phyloP scores from a whole-genome alignment of 2,329 filamentous ascomycete species.

The Diaporthe ampelina region DNA sequence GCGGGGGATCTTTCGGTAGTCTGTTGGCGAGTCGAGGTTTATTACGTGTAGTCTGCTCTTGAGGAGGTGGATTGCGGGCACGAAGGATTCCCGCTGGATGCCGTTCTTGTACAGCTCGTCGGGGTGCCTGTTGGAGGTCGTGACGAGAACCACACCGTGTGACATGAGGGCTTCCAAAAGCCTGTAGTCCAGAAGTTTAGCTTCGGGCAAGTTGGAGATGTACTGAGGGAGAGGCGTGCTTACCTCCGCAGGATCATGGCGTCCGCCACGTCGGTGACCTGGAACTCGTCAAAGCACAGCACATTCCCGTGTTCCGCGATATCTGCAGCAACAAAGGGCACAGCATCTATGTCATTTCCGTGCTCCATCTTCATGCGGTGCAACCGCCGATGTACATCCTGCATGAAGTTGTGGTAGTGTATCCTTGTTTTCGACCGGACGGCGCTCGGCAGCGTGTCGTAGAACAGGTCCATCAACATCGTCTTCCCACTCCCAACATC shows the following conservation, averaged over 20 bases:
- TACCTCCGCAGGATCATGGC: slow-evolving; percentile 94
- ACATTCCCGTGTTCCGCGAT: slow-evolving; percentile 89
- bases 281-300: slow-evolving; percentile 98
- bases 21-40: slow-evolving; percentile 93
- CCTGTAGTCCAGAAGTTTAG: slow-evolving; percentile 53
- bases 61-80: slow-evolving; percentile 94
- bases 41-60: slow-evolving; percentile 88
- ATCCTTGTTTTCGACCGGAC: slow-evolving; percentile 90
- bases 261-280: slow-evolving; percentile 97
- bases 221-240: neutral
- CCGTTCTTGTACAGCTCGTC: slow-evolving; percentile 98
- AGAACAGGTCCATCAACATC: slow-evolving; percentile 99
- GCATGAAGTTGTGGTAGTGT: slow-evolving; percentile 99
- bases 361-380: slow-evolving; percentile 91
- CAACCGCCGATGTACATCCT: slow-evolving; percentile 91
- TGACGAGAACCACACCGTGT: slow-evolving; percentile 95
- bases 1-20: slow-evolving; percentile 96
- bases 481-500: slow-evolving; percentile 99
- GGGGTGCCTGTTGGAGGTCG: slow-evolving; percentile 96
- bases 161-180: slow-evolving; percentile 93
- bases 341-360: slow-evolving; percentile 89
- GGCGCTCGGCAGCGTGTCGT: slow-evolving; percentile 86
- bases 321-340: slow-evolving; percentile 94
- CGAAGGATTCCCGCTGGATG: slow-evolving; percentile 94
- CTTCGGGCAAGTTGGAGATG: neutral